phyloP scores from a whole-genome alignment of 331 rosid species.

The Rosa hybrid region DNA sequence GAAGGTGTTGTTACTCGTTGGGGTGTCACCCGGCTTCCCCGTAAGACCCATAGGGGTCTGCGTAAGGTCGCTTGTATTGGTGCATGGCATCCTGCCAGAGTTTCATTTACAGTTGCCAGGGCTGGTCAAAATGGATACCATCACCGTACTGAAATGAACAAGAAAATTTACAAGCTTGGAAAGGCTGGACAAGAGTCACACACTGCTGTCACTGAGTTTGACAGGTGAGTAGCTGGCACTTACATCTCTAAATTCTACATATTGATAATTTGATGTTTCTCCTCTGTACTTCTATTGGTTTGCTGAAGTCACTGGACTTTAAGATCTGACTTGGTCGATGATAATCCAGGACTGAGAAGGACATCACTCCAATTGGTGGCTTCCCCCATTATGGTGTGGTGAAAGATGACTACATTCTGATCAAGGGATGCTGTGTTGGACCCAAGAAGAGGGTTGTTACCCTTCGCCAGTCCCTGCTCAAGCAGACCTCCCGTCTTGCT shows the following conservation, averaged over 20 bases:
- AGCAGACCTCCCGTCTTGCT: slow-evolving; percentile 78
- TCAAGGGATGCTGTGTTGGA: slow-evolving; percentile 74
- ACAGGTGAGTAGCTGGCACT: slow-evolving; percentile 43
- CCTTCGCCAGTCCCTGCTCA: slow-evolving; percentile 75
- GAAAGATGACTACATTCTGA: slow-evolving; percentile 61
- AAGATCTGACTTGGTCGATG: neutral
- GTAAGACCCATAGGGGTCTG: slow-evolving; percentile 75
- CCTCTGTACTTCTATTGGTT: neutral
- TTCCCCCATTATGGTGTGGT: slow-evolving; percentile 87
- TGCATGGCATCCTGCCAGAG: slow-evolving; percentile 94
- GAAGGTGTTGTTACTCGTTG: slow-evolving; percentile 81
- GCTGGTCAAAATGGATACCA: slow-evolving; percentile 93
- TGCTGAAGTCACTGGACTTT: neutral
- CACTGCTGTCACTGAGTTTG: slow-evolving; percentile 63
- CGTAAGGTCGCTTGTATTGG: slow-evolving; percentile 90
- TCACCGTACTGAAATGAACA: slow-evolving; percentile 82
- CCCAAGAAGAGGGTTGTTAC: slow-evolving; percentile 79
- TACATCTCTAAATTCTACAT: neutral
- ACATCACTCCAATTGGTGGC: slow-evolving; percentile 82
- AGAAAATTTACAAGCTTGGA: slow-evolving; percentile 72
- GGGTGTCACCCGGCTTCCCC: slow-evolving; percentile 83
- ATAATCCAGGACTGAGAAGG: slow-evolving; percentile 72
- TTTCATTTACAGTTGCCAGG: slow-evolving; percentile 86
- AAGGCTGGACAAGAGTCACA: slow-evolving; percentile 66
- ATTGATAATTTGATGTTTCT: neutral